Conservation (phyloP, 805 yeast genomes). For the Candida maesae region DNA sequence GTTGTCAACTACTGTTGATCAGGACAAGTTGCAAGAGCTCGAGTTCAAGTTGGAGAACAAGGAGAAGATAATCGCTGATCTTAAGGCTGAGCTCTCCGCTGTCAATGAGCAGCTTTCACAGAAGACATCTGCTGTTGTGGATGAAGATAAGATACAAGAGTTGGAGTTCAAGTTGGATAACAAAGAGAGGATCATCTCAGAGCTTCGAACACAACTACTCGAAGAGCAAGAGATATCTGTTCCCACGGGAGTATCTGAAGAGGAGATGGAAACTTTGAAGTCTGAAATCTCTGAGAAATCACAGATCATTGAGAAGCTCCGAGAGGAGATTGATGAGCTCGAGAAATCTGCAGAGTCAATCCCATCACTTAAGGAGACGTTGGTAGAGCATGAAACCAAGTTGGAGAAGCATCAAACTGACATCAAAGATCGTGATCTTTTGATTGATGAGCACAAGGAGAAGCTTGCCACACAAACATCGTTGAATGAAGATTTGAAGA, state of each 20-base stretch:
- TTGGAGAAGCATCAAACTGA: constrained; percentile 1
- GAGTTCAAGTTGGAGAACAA: constrained; percentile 20
- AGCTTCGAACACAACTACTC: neutral
- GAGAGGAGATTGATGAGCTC: neutral
- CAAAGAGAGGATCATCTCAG: neutral
- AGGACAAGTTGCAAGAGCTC: constrained; percentile 19
- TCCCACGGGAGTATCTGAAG: neutral
- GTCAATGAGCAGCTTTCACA: too few species aligned
- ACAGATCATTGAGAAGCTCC: neutral
- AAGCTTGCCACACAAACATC: neutral
- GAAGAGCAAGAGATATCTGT: neutral
- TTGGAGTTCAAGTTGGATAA: neutral
- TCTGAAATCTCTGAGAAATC: constrained; percentile 1
- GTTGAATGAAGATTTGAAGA: neutral
- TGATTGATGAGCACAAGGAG: constrained; percentile 4
- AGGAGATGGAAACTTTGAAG: neutral
- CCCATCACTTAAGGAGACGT: constrained; percentile 1
- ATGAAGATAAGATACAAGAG: neutral
- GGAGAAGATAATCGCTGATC: constrained; percentile 19
- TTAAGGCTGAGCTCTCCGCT: constrained; percentile 7
- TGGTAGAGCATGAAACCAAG: constrained; percentile 1
- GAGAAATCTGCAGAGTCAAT: neutral
- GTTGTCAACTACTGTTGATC: constrained; percentile 4
- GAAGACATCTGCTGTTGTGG: neutral
- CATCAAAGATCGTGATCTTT: constrained; percentile 5